These are phyloP conservation scores for Xerophyta viscosa DNA, from an alignment of 106 monocot genomes.

Conservation along the genomic window DNA sequence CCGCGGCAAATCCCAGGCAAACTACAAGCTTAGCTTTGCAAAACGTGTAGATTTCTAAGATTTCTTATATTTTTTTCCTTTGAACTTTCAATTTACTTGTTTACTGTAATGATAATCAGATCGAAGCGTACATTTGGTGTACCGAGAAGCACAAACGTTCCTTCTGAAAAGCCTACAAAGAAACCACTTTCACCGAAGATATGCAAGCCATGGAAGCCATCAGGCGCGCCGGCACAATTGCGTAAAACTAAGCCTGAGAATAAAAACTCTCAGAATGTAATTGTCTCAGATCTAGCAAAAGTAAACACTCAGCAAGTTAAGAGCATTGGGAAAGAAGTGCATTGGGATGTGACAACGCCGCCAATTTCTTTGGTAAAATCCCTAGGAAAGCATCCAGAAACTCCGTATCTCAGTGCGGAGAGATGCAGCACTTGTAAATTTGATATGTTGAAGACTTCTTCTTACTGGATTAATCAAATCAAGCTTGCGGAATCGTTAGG, in stretches of 20 bases:
- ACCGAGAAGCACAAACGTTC: conserved; percentile 34
- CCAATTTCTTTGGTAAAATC: conserved; percentile 2
- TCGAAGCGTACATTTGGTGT: conserved; percentile 51
- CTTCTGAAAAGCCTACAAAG: conserved; percentile 16
- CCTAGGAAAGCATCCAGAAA: conserved; percentile 8
- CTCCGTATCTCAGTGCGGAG: conserved; percentile 49
- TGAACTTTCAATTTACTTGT: too few relatives aligned
- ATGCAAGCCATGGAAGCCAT: conserved; percentile 24
- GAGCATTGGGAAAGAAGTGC: conserved; percentile 1
- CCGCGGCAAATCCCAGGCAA: conserved; percentile 4
- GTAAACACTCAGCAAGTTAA: not conserved
- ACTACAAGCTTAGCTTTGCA: not conserved
- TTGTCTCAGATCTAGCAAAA: conserved; percentile 14
- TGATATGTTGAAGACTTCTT: conserved; percentile 43
- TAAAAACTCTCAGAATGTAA: conserved; percentile 19
- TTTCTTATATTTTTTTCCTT: not conserved
- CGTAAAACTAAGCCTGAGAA: not conserved
- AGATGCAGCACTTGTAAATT: conserved; percentile 54
- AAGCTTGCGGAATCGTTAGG: conserved; percentile 55
- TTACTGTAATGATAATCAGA: conserved; percentile 13
- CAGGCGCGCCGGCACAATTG: conserved; percentile 1
- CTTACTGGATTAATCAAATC: conserved; percentile 71
- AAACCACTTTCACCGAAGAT: conserved; percentile 8
- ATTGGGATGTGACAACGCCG: conserved; percentile 35
- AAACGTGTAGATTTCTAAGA: not conserved